Conservation (phyloP, 441 rosid genomes). For the Manihot esculenta region DNA sequence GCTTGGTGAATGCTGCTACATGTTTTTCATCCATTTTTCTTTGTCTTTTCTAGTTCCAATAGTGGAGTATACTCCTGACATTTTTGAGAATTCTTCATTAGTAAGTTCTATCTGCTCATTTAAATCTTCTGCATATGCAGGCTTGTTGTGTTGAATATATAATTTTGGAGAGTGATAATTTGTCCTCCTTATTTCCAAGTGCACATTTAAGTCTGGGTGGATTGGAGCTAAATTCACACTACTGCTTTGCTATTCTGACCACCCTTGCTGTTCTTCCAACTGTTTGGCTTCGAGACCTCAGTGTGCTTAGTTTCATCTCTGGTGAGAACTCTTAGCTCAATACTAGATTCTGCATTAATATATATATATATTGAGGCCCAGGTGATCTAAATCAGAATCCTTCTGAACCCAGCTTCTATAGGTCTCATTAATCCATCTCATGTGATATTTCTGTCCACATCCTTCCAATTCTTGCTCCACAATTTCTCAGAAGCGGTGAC, state of each 20-base stretch:
- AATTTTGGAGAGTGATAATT: constrained; percentile 82
- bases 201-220: constrained; percentile 60
- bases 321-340: constrained; percentile 40
- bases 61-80: not conserved
- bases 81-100: not conserved
- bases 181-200: constrained; percentile 79
- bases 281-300: constrained; percentile 86
- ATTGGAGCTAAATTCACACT: constrained; percentile 49
- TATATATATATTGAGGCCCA: not conserved
- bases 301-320: constrained; percentile 81
- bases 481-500: no score
- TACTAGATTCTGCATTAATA: constrained; percentile 1
- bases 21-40: no score
- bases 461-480: no score
- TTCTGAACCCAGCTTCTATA: not conserved
- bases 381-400: not conserved
- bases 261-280: constrained; percentile 86
- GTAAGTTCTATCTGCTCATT: not conserved
- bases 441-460: not conserved
- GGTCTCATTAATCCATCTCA: not conserved
- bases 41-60: not conserved
- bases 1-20: no score
- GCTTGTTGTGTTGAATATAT: constrained; percentile 91
- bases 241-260: constrained; percentile 66
- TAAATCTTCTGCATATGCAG: constrained; percentile 37